Base-by-base conservation (phyloP, 495 filamentous ascomycete species). In the Podospora appendiculata region DNA sequence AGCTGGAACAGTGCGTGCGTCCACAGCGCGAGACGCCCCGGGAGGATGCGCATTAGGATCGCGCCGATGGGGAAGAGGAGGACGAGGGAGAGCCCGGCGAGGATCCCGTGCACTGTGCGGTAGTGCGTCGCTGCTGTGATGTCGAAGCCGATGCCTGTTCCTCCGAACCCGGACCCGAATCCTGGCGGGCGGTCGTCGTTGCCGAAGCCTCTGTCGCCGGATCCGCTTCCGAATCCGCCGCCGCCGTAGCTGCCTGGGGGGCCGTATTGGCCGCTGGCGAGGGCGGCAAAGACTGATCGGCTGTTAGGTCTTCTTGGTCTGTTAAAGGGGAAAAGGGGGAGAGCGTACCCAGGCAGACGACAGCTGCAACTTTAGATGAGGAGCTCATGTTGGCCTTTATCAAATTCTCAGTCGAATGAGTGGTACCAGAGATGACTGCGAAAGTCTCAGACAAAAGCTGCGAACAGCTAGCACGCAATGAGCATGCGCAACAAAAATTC, bases 1-100 rank as follows among this genome's bases (percentile, higher is more conserved):
- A 77, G 13, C 61, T 89, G 87, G n/a, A 79, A 58, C 0, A 57
- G 45, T 4, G 67, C 81, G 64, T 89, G 86, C 4, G 80, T 46
- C 33, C 60, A 56, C 32, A 69, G 53, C 4, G 64, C 47, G 34
- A 57, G 42, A 0, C 59, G 62, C 25, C 66, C 59, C 4, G 73
- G 67, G 8, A 77, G 56, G 0, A 79, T 40, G n/a, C 81, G 76
- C 52, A 85, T 71, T 17, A 76, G 47, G 36, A 80, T 68, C 1
- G 80, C 72, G 19, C 82, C 82, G 35, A 71, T 53, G 10, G 81
- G 81, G 53, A 83, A 81, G 7, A 81, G 55, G 8, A 77, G 49
- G 6, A 68, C 68, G 56, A 83, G 79, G 34, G 74, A 68, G 8
- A 73, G 43, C 17, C 61, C 43, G 16, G 63, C 73, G 8, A 77